A percentile compares a stretch with the other conserved stretches of the same genome.
Evolutionary conservation across 2,329 filamentous ascomycete species (phyloP).

Genomic region (Chaetomiaceae sp.): DNA sequence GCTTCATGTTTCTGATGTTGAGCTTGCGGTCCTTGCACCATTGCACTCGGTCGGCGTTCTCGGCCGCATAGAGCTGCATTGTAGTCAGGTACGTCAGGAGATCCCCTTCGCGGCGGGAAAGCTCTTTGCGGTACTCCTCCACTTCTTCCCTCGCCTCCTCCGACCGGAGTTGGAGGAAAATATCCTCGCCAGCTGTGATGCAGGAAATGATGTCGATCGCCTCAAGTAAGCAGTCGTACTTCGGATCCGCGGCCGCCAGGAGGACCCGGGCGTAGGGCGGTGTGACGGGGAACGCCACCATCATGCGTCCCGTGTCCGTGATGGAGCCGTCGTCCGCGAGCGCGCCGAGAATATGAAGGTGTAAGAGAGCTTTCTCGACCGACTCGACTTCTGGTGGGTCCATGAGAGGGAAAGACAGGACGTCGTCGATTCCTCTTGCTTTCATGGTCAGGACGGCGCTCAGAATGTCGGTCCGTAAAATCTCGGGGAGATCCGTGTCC

Average conservation of each 20-base stretch:
- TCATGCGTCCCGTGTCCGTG: constrained; percentile 67
- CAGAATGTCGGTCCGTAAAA: constrained; percentile 82
- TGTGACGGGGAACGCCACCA: constrained; percentile 79
- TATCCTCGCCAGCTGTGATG: constrained; percentile 58
- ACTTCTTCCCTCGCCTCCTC: constrained; percentile 54
- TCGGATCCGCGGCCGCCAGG: constrained; percentile 67
- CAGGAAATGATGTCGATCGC: constrained; percentile 77
- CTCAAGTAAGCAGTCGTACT: constrained; percentile 70
- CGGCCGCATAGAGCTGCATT: constrained; percentile 57
- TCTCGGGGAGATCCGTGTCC: constrained; percentile 78
- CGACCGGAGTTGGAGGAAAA: constrained; percentile 56
- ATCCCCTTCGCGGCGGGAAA: constrained; percentile 59
- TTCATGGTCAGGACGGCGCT: constrained; percentile 91
- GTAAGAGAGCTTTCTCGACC: constrained; percentile 75
- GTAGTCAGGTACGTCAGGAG: constrained; percentile 61
- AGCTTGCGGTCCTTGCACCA: constrained; percentile 58
- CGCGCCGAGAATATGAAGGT: constrained; percentile 74
- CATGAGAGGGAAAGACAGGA: constrained; percentile 79
- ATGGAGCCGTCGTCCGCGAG: constrained; percentile 68
- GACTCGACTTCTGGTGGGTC: constrained; percentile 73
- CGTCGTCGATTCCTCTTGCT: constrained; percentile 77
- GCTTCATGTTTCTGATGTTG: constrained; percentile 57
- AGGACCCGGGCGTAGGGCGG: constrained; percentile 78
- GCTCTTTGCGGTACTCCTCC: constrained; percentile 50
- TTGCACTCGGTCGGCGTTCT: constrained; percentile 49